Percentiles rank a stretch among this genome's conserved stretches.
phyloP scores from a whole-genome alignment of 352 stramenopile genomes.

The Phytophthora constricta region DNA sequence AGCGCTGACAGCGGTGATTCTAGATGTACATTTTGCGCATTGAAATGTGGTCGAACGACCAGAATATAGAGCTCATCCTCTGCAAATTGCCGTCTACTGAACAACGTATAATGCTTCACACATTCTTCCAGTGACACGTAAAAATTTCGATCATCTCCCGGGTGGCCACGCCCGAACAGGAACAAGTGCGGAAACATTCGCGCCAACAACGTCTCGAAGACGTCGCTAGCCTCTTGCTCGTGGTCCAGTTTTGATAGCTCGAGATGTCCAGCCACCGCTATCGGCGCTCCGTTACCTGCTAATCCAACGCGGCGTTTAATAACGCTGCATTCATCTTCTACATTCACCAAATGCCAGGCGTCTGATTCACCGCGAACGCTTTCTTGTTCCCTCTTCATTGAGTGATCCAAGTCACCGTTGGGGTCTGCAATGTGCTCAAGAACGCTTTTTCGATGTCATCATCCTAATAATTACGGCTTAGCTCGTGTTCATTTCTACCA shows the following conservation, averaged over 20 bases:
- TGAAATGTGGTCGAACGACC: constrained; percentile 15
- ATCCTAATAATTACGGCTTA: constrained; percentile 9
- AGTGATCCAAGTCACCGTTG: background rate
- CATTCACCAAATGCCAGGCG: background rate
- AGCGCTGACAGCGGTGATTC: constrained; percentile 4
- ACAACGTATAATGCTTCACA: constrained; percentile 15
- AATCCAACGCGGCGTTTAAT: constrained; percentile 3
- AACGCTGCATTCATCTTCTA: background rate
- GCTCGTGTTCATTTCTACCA: background rate
- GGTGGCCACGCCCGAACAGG: constrained; percentile 10
- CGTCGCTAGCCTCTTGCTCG: background rate
- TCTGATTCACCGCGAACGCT: constrained; percentile 1
- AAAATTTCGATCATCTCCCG: constrained; percentile 1
- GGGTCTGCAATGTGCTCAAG: constrained; percentile 1
- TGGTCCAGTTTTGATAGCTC: too few relatives aligned
- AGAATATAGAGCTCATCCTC: constrained; percentile 21
- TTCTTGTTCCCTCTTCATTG: constrained; percentile 3
- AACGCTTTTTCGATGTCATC: background rate
- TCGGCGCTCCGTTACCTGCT: background rate
- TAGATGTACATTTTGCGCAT: constrained; percentile 15
- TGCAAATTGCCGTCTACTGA: constrained; percentile 16
- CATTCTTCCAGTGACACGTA: constrained; percentile 14
- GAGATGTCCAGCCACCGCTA: too few relatives aligned
- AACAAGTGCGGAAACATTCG: constrained; percentile 10
- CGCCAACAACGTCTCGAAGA: constrained; percentile 2